A percentile compares a stretch with the other conserved stretches of the same genome.
Evolutionary conservation across 495 filamentous ascomycete species (phyloP).

Genomic region (Neurospora intermedia): DNA sequence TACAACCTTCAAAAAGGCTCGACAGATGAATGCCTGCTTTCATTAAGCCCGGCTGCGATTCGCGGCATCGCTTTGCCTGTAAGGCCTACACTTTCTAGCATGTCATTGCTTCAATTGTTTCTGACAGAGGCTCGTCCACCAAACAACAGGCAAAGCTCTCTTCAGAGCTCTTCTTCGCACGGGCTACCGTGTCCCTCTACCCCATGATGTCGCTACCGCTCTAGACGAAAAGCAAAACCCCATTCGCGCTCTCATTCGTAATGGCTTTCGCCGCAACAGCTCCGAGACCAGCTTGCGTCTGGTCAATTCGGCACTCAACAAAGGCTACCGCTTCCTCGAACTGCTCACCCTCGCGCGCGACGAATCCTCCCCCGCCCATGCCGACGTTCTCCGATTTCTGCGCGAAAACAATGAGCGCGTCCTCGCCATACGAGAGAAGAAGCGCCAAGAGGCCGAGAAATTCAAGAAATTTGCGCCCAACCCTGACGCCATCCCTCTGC

Average conservation of each 20-base stretch:
- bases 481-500: constrained; percentile 18
- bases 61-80: constrained; percentile 58
- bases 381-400: constrained; percentile 25
- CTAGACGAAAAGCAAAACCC: constrained; percentile 29
- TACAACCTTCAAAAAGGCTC: not conserved
- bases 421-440: constrained; percentile 9
- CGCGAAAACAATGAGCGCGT: constrained; percentile 18
- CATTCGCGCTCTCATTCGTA: constrained; percentile 32
- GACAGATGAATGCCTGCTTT: constrained; percentile 29
- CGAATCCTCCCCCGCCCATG: constrained; percentile 10
- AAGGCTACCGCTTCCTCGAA: constrained; percentile 46
- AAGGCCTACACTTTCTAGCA: constrained; percentile 11
- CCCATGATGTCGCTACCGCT: constrained; percentile 26
- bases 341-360: constrained; percentile 12
- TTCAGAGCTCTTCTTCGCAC: constrained; percentile 61
- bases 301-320: constrained; percentile 42
- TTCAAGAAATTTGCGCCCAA: constrained; percentile 1
- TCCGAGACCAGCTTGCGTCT: constrained; percentile 43
- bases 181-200: constrained; percentile 39
- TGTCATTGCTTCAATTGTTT: not conserved
- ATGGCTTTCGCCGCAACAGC: constrained; percentile 49
- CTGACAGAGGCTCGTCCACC: not conserved
- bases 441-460: not conserved
- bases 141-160: constrained; percentile 52
- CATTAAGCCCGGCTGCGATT: constrained; percentile 35